Base-by-base conservation (phyloP, 306 rosid species). In the Prunus armeniaca region DNA sequence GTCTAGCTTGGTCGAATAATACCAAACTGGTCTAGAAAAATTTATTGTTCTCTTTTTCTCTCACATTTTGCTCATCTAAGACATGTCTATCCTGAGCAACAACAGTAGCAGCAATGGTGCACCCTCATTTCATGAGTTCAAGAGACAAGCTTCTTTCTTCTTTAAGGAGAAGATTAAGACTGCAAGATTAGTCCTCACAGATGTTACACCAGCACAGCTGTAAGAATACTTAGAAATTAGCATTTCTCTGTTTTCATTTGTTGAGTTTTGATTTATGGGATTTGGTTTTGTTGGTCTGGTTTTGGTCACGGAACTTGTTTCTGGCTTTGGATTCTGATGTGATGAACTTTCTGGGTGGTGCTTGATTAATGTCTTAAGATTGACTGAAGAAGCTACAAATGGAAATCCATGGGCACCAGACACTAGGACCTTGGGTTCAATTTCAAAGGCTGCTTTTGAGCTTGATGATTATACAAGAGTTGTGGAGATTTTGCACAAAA, bases 401-500 rank as follows among this genome's bases (percentile, higher is more conserved):
- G 99, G 88, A 74, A 92, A 90, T 85, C 87, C 88, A 62, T 85
- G 86, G 90, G 76, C 85, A 22, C 93, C 96, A 11, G 95, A 87
- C 71, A 69, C 88, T n/a, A 83, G 81, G 57, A 86, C 96, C 22
- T 84, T 95, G 79, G 82, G 82, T 81, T 88, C 97, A 72, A 95
- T 95, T 69, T 95, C 99, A 72, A 92, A 64, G 81, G 91, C 97
- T 80, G 99, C 99, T 88, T 95, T 95, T 87, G 99, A 95, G 61
- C 67, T 95, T 1, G 99, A 92, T 65, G 99, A 95, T 82, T 95
- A 88, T 68, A 82, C 82, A 65, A 90, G 97, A 82, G 82, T 84
- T 50, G 87, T 80, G 50, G 88, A 79, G 64, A 87, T 87, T 72
- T 78, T 87, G 45, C 91, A 87, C 61, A 77, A 84, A 63, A 82